These are phyloP conservation scores for Ophiorrhiza pumila DNA, from an alignment of 257 asterid genomes.

Conservation along the genomic window DNA sequence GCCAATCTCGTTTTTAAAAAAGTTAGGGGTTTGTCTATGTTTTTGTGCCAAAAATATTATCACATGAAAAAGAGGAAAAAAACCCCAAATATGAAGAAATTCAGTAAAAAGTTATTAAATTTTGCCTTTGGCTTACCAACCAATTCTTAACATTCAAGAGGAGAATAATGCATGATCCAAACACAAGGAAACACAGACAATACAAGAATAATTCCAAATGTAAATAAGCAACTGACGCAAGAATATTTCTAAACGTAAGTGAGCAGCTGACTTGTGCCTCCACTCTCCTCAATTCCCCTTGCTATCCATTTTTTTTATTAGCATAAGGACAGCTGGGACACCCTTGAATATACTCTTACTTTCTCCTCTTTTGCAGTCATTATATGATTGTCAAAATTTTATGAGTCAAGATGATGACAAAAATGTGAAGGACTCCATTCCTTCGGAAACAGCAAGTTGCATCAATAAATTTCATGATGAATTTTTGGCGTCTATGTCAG, in stretches of 20 bases:
- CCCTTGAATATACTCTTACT: background rate
- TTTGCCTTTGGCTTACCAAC: background rate
- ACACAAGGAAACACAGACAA: background rate
- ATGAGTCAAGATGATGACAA: constrained; percentile 36
- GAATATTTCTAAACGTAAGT: background rate
- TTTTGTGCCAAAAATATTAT: background rate
- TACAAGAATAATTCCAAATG: too few relatives aligned
- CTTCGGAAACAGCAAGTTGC: constrained; percentile 54
- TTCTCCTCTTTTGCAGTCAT: constrained; percentile 52
- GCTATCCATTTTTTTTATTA: too few relatives aligned
- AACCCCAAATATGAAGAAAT: background rate
- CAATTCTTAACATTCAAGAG: background rate
- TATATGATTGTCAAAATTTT: constrained; percentile 59
- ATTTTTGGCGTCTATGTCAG: constrained; percentile 65
- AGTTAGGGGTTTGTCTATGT: background rate
- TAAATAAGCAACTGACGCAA: too few relatives aligned
- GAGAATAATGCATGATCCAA: background rate
- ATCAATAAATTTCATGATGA: constrained; percentile 67
- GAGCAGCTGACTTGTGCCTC: background rate
- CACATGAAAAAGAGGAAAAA: background rate
- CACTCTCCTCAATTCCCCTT: background rate
- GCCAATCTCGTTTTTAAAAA: background rate
- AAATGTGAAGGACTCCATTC: constrained; percentile 49
- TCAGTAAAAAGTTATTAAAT: background rate
- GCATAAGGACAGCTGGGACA: background rate